These are phyloP conservation scores for Begonia peltatifolia DNA, from an alignment of 306 rosid species.

Conservation along the genomic window DNA sequence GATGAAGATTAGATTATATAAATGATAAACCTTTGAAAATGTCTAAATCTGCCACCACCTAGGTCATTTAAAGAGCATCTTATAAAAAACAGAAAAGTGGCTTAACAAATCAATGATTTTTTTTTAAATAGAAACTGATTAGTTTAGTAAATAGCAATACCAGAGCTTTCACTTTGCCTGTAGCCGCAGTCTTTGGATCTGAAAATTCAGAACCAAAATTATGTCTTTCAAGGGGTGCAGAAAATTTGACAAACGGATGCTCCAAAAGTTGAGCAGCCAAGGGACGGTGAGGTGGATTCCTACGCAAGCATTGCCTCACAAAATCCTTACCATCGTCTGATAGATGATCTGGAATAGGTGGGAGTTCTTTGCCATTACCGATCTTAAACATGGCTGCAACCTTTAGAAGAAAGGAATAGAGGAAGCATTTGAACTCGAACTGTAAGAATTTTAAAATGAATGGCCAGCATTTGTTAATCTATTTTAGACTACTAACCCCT, in stretches of 20 bases:
- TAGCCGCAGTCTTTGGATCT: slow-evolving; percentile 23
- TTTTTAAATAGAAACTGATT: not conserved
- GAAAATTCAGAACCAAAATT: slow-evolving; percentile 23
- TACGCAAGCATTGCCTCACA: slow-evolving; percentile 61
- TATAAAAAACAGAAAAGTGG: too few relatives aligned
- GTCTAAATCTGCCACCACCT: too few relatives aligned
- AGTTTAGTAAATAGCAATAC: slow-evolving; percentile 16
- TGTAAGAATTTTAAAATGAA: not conserved
- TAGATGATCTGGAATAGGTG: slow-evolving; percentile 56
- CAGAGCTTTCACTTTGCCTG: slow-evolving; percentile 42
- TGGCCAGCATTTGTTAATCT: too few relatives aligned
- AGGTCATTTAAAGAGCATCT: too few relatives aligned
- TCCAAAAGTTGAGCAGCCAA: slow-evolving; percentile 31
- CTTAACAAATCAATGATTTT: too few relatives aligned
- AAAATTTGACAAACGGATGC: slow-evolving; percentile 66
- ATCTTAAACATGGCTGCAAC: slow-evolving; percentile 91
- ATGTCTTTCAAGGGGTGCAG: slow-evolving; percentile 40
- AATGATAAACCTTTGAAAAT: too few relatives aligned
- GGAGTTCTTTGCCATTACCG: slow-evolving; percentile 65
- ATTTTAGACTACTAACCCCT: slow-evolving; percentile 42
- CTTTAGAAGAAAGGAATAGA: slow-evolving; percentile 17
- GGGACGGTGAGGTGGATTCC: slow-evolving; percentile 54
- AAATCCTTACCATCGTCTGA: slow-evolving; percentile 69
- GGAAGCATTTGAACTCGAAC: too few relatives aligned
- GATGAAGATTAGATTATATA: too few relatives aligned